These are phyloP conservation scores for Emericellopsis terricola DNA, from an alignment of 495 filamentous ascomycete species.

Conservation along the genomic window DNA sequence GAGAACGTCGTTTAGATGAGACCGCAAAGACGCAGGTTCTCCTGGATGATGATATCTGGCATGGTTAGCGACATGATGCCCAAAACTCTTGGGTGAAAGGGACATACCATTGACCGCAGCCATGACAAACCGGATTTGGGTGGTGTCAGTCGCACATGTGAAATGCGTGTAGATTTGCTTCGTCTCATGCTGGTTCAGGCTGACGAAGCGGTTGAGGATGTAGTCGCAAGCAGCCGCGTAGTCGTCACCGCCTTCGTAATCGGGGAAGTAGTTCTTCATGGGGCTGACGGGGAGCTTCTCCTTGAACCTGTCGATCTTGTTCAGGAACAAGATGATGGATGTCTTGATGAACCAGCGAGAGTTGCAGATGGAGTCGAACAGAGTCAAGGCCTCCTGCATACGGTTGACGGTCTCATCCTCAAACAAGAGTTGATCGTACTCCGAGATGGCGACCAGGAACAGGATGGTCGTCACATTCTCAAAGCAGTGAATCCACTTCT, in stretches of 20 bases:
- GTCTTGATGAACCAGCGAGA: conserved; percentile 99
- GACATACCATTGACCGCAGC: conserved; percentile 91
- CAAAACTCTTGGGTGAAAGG: not conserved
- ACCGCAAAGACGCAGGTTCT: conserved; percentile 95
- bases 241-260: conserved; percentile 91
- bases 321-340: conserved; percentile 96
- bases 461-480: conserved; percentile 98
- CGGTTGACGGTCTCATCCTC: conserved; percentile 93
- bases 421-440: conserved; percentile 95
- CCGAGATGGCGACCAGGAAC: conserved; percentile 96
- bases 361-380: conserved; percentile 99
- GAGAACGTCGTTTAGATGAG: conserved; percentile 50
- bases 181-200: conserved; percentile 92
- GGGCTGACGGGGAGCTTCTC: conserved; percentile 98
- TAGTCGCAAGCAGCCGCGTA: conserved; percentile 90
- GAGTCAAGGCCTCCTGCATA: conserved; percentile 96
- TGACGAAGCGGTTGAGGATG: conserved; percentile 92
- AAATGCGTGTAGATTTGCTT: conserved; percentile 99
- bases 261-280: conserved; percentile 99
- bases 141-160: conserved; percentile 95
- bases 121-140: conserved; percentile 99
- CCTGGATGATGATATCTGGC: conserved; percentile 98
- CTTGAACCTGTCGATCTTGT: conserved; percentile 99
- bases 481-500: conserved; percentile 99
- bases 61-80: conserved; percentile 11